Base-by-base conservation (phyloP, 1,284 basidiomycete species). In the Apiotrichum gracile region DNA sequence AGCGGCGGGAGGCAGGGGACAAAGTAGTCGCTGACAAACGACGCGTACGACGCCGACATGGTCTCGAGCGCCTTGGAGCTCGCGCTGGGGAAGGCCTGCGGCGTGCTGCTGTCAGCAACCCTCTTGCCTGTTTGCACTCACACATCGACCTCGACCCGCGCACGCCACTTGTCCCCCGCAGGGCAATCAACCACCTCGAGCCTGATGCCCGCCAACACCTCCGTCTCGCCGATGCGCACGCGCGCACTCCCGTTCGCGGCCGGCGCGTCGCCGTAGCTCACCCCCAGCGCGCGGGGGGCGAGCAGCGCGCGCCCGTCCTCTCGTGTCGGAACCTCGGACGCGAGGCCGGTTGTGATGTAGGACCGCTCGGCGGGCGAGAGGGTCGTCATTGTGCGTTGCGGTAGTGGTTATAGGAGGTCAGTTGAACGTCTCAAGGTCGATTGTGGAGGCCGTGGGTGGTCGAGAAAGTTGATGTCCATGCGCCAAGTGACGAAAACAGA, bases 101-200 rank as follows among this genome's bases (percentile, higher is more conserved):
- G 74, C 38, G 72, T 72, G 12, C 72, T 73, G 48, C 16, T 27
- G 39, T 60, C 37, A 49, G 54, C 19, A 19, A 21, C 25, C 9
- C 12, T 10, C 5, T 29, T 29, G 27, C 12, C 16, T 31, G 12
- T 13, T 29, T 31, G 12, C 8, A 63, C 74, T 63, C 56, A 76
- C 74, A 75, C 64, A 54, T 76, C 74, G 19, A 76, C 72, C 34
- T 72, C 71, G 22, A 76, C 68, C 43, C 59, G 68, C 12, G 64
- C 54, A 39, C 66, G 63, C 66, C 70, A 72, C 16, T 54, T 59
- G 13, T 52, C 49, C 13, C 37, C 51, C 14, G 29, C 45, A 0
- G 57, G 46, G 3, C 52, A 60, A 51, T 73, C 72, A 5, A 56
- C 65, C 8, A 75, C 73, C 51, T 73, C 73, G 34, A 76, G 60